Percentiles rank a stretch among this genome's conserved stretches.
Conservation (phyloP, 2,329 filamentous ascomycete genomes). For the Samsoniella hepiali region DNA sequence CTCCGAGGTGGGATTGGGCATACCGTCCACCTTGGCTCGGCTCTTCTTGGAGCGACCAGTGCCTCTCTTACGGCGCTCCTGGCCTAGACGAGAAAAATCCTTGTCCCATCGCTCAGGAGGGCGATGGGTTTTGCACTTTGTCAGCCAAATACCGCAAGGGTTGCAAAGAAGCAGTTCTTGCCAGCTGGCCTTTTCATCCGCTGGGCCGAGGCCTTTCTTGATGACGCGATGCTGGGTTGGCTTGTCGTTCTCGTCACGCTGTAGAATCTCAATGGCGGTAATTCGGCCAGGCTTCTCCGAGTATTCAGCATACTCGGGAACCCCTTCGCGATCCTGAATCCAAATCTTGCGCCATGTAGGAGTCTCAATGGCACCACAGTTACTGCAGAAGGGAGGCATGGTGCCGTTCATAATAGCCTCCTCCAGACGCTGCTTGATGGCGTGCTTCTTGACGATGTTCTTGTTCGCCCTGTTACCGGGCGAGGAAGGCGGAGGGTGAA, state of each 20-base stretch:
- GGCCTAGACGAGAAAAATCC: slow-evolving; percentile 49
- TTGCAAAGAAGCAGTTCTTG: slow-evolving; percentile 81
- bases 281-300: slow-evolving; percentile 70
- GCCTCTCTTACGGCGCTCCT: slow-evolving; percentile 49
- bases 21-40: slow-evolving; percentile 46
- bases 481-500: slow-evolving; percentile 34
- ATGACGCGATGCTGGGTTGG: slow-evolving; percentile 68
- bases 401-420: slow-evolving; percentile 71
- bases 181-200: slow-evolving; percentile 65
- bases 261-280: slow-evolving; percentile 68
- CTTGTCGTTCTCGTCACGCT: slow-evolving; percentile 59
- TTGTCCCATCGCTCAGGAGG: slow-evolving; percentile 82
- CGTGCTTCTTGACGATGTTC: slow-evolving; percentile 61
- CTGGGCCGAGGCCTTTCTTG: slow-evolving; percentile 66
- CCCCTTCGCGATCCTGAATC: slow-evolving; percentile 69
- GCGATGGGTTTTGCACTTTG: slow-evolving; percentile 80
- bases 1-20: slow-evolving; percentile 50
- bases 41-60: slow-evolving; percentile 46
- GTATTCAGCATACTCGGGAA: slow-evolving; percentile 66
- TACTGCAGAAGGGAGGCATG: slow-evolving; percentile 83
- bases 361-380: slow-evolving; percentile 93
- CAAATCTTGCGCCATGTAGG: slow-evolving; percentile 95
- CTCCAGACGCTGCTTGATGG: slow-evolving; percentile 58
- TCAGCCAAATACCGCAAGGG: slow-evolving; percentile 92
- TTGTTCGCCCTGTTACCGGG: slow-evolving; percentile 55